A percentile compares a stretch with the other conserved stretches of the same genome.
Conservation (phyloP, 768 basidiomycete species). For the Obba rivulosa region DNA sequence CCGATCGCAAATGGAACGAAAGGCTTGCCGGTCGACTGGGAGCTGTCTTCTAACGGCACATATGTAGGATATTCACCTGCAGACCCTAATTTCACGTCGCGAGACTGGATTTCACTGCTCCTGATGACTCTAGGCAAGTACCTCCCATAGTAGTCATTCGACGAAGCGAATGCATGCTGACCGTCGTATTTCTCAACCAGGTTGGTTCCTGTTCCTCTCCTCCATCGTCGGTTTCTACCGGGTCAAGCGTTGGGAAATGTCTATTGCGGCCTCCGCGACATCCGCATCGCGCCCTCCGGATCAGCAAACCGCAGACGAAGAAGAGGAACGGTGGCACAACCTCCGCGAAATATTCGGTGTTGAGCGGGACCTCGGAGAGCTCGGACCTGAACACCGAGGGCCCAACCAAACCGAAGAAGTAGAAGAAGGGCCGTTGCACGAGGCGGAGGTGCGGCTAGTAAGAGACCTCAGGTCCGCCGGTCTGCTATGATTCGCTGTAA, state of each 20-base stretch:
- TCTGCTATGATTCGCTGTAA: conserved; percentile 11
- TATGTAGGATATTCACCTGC: neutral
- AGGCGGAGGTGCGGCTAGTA: conserved; percentile 19
- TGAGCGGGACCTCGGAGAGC: conserved; percentile 2
- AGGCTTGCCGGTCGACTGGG: conserved; percentile 3
- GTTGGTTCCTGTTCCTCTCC: conserved; percentile 89
- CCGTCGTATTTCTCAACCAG: conserved; percentile 29
- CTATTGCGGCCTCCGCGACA: conserved; percentile 44
- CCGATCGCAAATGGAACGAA: conserved; percentile 12
- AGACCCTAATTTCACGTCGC: conserved; percentile 39
- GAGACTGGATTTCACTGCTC: conserved; percentile 87
- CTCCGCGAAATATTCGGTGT: conserved; percentile 37
- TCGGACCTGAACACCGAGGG: conserved; percentile 3
- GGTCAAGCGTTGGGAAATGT: conserved; percentile 78
- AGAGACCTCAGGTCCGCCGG: conserved; percentile 21
- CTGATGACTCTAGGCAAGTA: conserved; percentile 79
- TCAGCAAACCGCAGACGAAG: conserved; percentile 48
- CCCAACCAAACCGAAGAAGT: conserved; percentile 3
- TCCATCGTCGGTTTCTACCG: conserved; percentile 80
- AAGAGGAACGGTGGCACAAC: conserved; percentile 44
- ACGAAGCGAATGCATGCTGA: neutral
- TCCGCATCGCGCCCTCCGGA: conserved; percentile 29
- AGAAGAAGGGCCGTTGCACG: neutral
- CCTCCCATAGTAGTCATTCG: neutral
- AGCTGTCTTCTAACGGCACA: conserved; percentile 3